Evolutionary conservation across 2,329 filamentous ascomycete species (phyloP).

Genomic region (Aspergillus vadensis): DNA sequence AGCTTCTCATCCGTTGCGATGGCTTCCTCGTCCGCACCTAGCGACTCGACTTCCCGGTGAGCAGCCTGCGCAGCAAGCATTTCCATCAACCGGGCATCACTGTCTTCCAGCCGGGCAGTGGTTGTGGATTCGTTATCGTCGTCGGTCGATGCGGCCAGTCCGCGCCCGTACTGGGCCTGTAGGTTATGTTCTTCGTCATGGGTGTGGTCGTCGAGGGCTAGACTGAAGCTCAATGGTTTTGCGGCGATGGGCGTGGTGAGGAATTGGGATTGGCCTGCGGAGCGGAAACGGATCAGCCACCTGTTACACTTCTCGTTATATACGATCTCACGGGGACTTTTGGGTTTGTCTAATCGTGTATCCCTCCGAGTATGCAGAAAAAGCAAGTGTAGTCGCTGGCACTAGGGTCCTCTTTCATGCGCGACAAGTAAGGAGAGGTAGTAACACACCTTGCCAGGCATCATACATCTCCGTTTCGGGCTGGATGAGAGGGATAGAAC

Average conservation of each 20-base stretch:
- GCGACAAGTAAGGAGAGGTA: conserved; percentile 21
- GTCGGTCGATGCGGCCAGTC: conserved; percentile 23
- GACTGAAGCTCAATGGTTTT: conserved; percentile 81
- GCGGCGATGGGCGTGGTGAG: conserved; percentile 82
- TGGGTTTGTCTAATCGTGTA: background rate
- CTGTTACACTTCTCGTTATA: background rate
- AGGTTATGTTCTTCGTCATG: conserved; percentile 63
- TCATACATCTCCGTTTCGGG: conserved; percentile 97
- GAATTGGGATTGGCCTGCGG: conserved; percentile 88
- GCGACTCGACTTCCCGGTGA: conserved; percentile 68
- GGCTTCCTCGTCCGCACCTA: conserved; percentile 76
- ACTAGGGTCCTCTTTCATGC: background rate
- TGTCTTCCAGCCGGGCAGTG: conserved; percentile 66
- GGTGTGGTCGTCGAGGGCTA: conserved; percentile 76
- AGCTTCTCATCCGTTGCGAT: conserved; percentile 75
- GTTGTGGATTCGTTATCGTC: conserved; percentile 40
- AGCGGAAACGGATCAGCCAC: conserved; percentile 9
- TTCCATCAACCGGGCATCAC: conserved; percentile 85
- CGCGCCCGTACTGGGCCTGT: conserved; percentile 37
- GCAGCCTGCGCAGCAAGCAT: conserved; percentile 96
- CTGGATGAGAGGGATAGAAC: conserved; percentile 65
- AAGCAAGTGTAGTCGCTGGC: background rate
- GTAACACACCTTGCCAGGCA: conserved; percentile 84
- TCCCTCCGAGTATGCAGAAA: background rate
- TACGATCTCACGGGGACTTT: background rate